Conservation (phyloP, 371 early-diverging fungal genomes). For the Scutellospora calospora region DNA sequence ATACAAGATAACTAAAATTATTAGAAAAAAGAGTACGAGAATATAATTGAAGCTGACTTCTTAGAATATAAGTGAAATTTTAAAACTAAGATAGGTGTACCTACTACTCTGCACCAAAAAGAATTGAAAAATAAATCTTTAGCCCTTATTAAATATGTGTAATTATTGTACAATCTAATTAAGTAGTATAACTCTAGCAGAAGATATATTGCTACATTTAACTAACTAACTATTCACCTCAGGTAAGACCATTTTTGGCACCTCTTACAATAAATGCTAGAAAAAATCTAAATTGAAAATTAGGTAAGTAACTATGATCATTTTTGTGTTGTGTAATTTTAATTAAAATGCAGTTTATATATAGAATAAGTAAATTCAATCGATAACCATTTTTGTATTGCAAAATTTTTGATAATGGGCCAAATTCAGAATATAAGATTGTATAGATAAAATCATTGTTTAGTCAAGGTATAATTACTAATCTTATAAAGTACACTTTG, state of each 20-base stretch:
- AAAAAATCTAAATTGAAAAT: slow-evolving; percentile 21
- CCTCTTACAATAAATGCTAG: neutral
- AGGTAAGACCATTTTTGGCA: neutral
- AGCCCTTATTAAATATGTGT: slow-evolving; percentile 26
- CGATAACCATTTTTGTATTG: no score
- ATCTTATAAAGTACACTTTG: no score
- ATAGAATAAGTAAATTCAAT: no score
- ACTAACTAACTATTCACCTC: neutral
- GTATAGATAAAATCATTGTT: no score
- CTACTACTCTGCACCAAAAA: slow-evolving; percentile 34
- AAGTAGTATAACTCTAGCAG: neutral
- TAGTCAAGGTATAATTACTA: no score
- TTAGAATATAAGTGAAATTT: slow-evolving; percentile 25
- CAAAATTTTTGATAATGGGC: no score
- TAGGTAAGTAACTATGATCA: neutral
- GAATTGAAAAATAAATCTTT: slow-evolving; percentile 32
- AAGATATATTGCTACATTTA: neutral
- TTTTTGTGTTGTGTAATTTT: no score
- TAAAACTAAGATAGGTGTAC: neutral
- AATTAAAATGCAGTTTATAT: no score
- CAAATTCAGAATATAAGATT: no score
- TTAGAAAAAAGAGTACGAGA: slow-evolving; percentile 38
- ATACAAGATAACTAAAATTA: slow-evolving; percentile 33
- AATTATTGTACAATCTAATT: neutral
- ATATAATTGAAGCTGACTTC: slow-evolving; percentile 19